phyloP scores from a whole-genome alignment of 2,329 filamentous ascomycete genomes.

The Dactylellina sp. region DNA sequence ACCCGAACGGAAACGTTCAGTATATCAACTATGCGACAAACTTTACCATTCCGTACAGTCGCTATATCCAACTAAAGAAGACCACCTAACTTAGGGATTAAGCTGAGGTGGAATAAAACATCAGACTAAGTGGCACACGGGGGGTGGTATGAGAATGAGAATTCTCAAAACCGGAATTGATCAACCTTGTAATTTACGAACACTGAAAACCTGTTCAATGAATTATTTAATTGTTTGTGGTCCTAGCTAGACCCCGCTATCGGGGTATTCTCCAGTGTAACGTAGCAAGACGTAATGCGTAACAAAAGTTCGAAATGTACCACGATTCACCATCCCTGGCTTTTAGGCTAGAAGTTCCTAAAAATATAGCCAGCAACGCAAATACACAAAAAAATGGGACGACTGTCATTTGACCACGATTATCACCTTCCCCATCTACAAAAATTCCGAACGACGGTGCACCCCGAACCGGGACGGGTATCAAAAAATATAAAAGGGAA shows the following conservation, averaged over 20 bases:
- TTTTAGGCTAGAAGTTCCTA: conserved; percentile 1
- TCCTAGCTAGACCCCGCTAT: not conserved
- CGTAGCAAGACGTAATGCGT: not conserved
- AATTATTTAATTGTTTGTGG: not conserved
- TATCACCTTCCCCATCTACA: not conserved
- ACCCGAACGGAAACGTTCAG: conserved; percentile 40
- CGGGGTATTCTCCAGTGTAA: not conserved
- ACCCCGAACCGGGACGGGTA: not conserved
- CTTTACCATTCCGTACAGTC: conserved; percentile 28
- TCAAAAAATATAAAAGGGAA: conserved; percentile 36
- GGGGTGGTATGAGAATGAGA: not conserved
- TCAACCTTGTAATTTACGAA: not conserved
- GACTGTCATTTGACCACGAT: not conserved
- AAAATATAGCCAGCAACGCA: conserved; percentile 9
- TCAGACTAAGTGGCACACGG: not conserved
- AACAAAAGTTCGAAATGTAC: not conserved
- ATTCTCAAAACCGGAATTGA: not conserved
- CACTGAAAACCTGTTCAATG: not conserved
- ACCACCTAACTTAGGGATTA: conserved; percentile 4
- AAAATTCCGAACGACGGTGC: not conserved
- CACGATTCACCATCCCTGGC: not conserved
- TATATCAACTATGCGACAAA: conserved; percentile 27
- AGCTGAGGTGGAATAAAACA: not conserved
- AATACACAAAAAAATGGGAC: not conserved
- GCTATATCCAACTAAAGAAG: conserved; percentile 26